Evolutionary conservation across 2,329 filamentous ascomycete species (phyloP).

Genomic region (Aspergillus alliaceus): DNA sequence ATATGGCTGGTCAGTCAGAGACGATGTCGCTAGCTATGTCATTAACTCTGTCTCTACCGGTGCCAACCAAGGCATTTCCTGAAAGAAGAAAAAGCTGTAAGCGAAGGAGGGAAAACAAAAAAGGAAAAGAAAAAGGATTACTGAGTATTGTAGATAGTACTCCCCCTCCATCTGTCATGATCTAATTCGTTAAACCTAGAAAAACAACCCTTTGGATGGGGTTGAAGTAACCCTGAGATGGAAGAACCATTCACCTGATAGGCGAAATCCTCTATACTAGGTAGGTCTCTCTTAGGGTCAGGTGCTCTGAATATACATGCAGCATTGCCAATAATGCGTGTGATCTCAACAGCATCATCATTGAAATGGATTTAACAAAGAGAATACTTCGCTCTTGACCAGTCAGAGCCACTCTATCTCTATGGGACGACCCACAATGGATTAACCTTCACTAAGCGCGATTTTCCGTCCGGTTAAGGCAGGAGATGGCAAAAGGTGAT

Average conservation of each 20-base stretch:
- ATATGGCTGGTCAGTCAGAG: not conserved
- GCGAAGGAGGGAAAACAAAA: not conserved
- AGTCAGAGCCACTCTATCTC: not conserved
- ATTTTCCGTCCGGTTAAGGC: slow-evolving; percentile 13
- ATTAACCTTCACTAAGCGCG: slow-evolving; percentile 14
- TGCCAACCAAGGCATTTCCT: not conserved
- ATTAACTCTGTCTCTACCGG: not conserved
- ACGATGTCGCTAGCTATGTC: not conserved
- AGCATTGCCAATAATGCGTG: not conserved
- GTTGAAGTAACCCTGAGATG: not conserved
- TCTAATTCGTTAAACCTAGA: too few relatives aligned
- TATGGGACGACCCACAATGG: slow-evolving; percentile 12
- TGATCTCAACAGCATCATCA: not conserved
- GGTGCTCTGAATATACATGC: not conserved
- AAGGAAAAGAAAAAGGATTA: not conserved
- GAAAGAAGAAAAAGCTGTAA: not conserved
- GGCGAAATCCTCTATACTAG: not conserved
- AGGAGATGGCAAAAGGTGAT: slow-evolving; percentile 6
- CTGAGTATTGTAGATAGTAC: too few relatives aligned
- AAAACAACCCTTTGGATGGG: too few relatives aligned
- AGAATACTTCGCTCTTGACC: slow-evolving; percentile 1
- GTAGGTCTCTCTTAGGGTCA: not conserved
- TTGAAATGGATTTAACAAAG: not conserved
- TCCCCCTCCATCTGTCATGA: too few relatives aligned
- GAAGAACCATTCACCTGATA: not conserved